These are phyloP conservation scores for Wickerhamomyces ciferrii DNA, from an alignment of 805 yeast genomes.

Conservation along the genomic window DNA sequence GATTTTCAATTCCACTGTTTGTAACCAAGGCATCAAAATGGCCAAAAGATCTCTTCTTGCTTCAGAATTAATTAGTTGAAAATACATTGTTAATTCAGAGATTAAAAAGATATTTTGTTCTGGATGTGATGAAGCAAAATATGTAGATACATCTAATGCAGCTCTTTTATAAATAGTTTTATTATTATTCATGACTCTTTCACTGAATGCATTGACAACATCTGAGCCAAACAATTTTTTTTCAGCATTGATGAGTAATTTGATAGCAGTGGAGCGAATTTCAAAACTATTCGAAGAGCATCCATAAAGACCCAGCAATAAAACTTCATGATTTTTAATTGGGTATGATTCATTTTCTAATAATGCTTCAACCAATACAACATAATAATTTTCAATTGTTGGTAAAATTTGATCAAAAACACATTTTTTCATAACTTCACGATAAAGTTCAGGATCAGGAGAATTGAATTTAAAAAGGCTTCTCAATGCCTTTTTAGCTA, in stretches of 20 bases:
- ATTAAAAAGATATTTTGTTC: slow-evolving; percentile 57
- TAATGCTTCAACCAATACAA: slow-evolving; percentile 63
- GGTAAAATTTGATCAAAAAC: slow-evolving; percentile 48
- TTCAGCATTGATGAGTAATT: slow-evolving; percentile 65
- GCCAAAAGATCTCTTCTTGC: slow-evolving; percentile 76
- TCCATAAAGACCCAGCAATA: slow-evolving; percentile 74
- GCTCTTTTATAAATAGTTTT: slow-evolving; percentile 86
- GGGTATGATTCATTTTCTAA: slow-evolving; percentile 42
- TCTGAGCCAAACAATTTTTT: slow-evolving; percentile 47
- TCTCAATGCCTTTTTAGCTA: slow-evolving; percentile 68
- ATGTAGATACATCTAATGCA: slow-evolving; percentile 69
- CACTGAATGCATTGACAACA: slow-evolving; percentile 53
- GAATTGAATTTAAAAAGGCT: slow-evolving; percentile 62
- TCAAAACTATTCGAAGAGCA: slow-evolving; percentile 67
- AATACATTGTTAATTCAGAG: slow-evolving; percentile 66
- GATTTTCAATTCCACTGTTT: slow-evolving; percentile 59
- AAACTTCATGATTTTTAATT: slow-evolving; percentile 54
- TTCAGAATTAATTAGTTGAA: slow-evolving; percentile 51
- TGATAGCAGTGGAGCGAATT: slow-evolving; percentile 69
- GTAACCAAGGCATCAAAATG: slow-evolving; percentile 90
- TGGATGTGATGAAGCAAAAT: slow-evolving; percentile 59
- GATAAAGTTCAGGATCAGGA: slow-evolving; percentile 41
- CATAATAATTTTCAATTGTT: slow-evolving; percentile 65
- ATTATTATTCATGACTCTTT: slow-evolving; percentile 68
- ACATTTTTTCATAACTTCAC: slow-evolving; percentile 68